Percentiles rank a stretch among this genome's conserved stretches.
Conservation (phyloP, 768 basidiomycete genomes). For the Phlegmacium glaucopus region DNA sequence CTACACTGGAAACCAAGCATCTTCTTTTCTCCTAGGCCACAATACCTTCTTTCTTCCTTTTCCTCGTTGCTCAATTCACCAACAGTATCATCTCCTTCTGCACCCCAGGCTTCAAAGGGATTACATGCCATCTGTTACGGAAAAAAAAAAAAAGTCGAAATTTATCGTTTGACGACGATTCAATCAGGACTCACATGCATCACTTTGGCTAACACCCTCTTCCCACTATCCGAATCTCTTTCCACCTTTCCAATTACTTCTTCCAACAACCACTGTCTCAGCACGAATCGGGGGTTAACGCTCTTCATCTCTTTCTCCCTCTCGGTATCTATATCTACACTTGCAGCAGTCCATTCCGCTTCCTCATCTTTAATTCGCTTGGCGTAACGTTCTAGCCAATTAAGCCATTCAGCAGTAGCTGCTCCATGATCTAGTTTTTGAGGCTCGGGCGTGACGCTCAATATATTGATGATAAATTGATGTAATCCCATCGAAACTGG, state of each 20-base stretch:
- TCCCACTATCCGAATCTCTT: constrained; percentile 57
- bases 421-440: constrained; percentile 37
- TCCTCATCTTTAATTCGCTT: constrained; percentile 52
- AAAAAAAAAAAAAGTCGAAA: not conserved
- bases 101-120: constrained; percentile 88
- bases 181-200: constrained; percentile 56
- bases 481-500: constrained; percentile 26
- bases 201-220: constrained; percentile 72
- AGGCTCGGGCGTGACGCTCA: constrained; percentile 46
- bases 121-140: constrained; percentile 77
- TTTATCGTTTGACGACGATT: not conserved
- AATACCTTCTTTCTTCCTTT: constrained; percentile 70
- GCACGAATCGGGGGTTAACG: constrained; percentile 87
- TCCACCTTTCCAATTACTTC: constrained; percentile 84
- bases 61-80: constrained; percentile 53
- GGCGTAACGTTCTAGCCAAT: constrained; percentile 66
- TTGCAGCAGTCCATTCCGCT: constrained; percentile 41
- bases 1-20: constrained; percentile 93
- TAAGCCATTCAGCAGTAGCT: constrained; percentile 50
- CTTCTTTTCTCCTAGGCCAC: constrained; percentile 69
- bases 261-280: constrained; percentile 95
- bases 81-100: constrained; percentile 52
- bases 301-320: constrained; percentile 47
- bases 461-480: constrained; percentile 39
- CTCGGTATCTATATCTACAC: constrained; percentile 39